Base-by-base conservation (phyloP, 2,329 filamentous ascomycete genomes). In the Raffaelea deltoideospora region DNA sequence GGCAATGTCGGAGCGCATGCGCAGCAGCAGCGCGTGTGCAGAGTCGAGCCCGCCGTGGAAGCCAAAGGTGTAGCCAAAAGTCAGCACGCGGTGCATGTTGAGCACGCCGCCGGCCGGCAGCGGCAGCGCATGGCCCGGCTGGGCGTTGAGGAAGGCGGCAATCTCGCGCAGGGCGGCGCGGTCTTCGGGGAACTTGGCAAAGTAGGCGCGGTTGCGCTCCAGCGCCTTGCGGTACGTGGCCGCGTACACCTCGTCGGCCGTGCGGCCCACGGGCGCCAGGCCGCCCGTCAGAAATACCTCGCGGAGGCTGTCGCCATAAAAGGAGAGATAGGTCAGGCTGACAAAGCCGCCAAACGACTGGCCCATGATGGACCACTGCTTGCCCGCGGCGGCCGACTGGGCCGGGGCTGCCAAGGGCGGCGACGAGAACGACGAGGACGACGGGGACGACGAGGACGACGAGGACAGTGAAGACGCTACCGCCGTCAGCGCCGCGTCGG, bases 301-400 rank as follows among this genome's bases (percentile, higher is more conserved):
- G 22, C 76, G 73, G 19, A 96, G 58, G 1, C 81, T 80, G 39
- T 85, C 69, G 0, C 84, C 83, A 47, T 72, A 77, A 53, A 82
- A 76, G 3, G 81, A 90, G 14, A 96, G 69, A 54, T 95, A 96
- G 8, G 80, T 88, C 24, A 85, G 64, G 33, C 67, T 69, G 50
- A 86, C 83, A 56, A 94, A 95, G 1, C 88, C 88, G 28, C 88
- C 88, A 55, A 93, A 96, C 14, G 79, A 87, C 59, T 95, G 88
- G 9, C 88, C 88, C 43, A 93, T 79, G 22, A 90, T 69, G 40
- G 76, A 80, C 88, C 87, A 95, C 52, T 78, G 76, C 52, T 80
- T 76, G 18, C 69, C 62, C 4, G 8, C 11, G 19, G 39, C 29
- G n/a, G n/a, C n/a, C n/a, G n/a, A n/a, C n/a, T n/a, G n/a, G n/a